These are phyloP conservation scores for Mycosphaerella sp. DNA, from an alignment of 2,329 filamentous ascomycete species.

Conservation along the genomic window DNA sequence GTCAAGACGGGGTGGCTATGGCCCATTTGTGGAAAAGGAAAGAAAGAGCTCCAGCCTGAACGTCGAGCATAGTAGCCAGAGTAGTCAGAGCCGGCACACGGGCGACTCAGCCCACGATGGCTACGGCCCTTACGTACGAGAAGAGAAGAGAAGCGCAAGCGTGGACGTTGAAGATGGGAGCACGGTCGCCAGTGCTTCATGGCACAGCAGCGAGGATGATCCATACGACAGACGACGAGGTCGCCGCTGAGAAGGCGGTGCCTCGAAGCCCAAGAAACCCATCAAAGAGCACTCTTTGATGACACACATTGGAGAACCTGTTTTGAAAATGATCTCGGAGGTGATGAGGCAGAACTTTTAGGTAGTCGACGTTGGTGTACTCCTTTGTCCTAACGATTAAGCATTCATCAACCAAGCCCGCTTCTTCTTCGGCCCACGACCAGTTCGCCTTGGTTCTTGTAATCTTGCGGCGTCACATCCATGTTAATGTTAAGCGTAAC, in stretches of 20 bases:
- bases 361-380: not conserved
- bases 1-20: conserved; percentile 12
- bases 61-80: conserved; percentile 15
- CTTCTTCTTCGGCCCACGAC: not conserved
- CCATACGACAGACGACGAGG: conserved; percentile 10
- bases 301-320: conserved; percentile 11
- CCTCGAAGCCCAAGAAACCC: conserved; percentile 3
- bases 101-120: conserved; percentile 2
- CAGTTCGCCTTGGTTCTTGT: not conserved
- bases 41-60: conserved; percentile 14
- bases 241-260: conserved; percentile 13
- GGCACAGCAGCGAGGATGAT: conserved; percentile 1
- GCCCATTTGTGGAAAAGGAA: conserved; percentile 19
- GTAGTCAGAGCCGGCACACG: not conserved
- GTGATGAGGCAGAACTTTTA: conserved; percentile 12
- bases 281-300: conserved; percentile 7
- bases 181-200: conserved; percentile 4
- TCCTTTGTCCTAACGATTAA: not conserved
- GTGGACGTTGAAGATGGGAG: conserved; percentile 19
- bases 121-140: conserved; percentile 21
- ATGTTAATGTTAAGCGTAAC: not conserved
- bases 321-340: conserved; percentile 14
- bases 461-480: not conserved
- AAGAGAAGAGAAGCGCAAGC: conserved; percentile 14
- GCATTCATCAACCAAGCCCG: not conserved